Percentiles rank a stretch among this genome's conserved stretches.
Conservation (phyloP, 139 green algal species). For the Chlorella ohadii region DNA sequence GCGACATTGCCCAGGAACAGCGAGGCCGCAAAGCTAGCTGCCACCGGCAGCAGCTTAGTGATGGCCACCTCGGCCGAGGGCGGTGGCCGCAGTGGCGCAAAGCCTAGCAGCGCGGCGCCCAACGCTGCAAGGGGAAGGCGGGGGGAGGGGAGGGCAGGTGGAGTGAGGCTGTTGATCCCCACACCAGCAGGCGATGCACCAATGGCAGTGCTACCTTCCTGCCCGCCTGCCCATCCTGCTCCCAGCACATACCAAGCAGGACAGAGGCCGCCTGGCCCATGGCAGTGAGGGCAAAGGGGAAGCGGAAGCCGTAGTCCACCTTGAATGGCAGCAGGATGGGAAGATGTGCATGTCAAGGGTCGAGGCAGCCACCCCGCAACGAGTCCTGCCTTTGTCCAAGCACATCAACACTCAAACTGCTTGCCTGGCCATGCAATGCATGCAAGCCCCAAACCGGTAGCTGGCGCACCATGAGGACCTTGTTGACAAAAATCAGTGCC, state of each 20-base stretch:
- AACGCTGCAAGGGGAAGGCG: background rate
- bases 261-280: slow-evolving; percentile 18
- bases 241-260: background rate
- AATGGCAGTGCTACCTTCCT: no score
- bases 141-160: background rate
- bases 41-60: slow-evolving; percentile 34
- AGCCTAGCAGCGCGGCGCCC: background rate
- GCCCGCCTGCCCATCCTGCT: background rate
- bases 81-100: slow-evolving; percentile 12
- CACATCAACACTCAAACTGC: no score
- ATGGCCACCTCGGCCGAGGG: background rate
- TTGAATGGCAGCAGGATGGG: no score
- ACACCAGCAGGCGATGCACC: no score
- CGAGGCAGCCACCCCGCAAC: no score
- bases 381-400: no score
- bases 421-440: no score
- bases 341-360: no score
- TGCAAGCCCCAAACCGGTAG: no score
- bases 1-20: slow-evolving; percentile 54
- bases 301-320: slow-evolving; percentile 32
- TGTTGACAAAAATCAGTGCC: slow-evolving; percentile 40
- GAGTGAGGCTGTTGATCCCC: no score
- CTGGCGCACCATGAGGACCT: slow-evolving; percentile 26
- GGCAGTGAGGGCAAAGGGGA: slow-evolving; percentile 32
- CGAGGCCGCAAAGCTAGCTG: slow-evolving; percentile 33